A percentile compares a stretch with the other conserved stretches of the same genome.
These are phyloP conservation scores for Exophiala sideris DNA, from an alignment of 2,329 filamentous ascomycete genomes.

Conservation along the genomic window DNA sequence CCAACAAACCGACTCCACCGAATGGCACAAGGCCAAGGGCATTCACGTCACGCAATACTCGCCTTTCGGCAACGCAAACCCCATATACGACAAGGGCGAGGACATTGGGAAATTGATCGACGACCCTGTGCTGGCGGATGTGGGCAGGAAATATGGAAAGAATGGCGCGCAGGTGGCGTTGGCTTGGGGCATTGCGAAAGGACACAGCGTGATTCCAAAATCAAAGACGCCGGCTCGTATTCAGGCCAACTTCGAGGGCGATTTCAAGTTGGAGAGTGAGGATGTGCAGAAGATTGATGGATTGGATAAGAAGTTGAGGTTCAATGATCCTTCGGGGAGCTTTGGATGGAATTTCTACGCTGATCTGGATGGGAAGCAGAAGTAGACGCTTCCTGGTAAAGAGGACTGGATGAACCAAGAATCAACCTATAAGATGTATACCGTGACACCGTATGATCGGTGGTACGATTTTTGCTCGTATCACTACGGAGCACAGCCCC, in stretches of 20 bases:
- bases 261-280: slow-evolving; percentile 57
- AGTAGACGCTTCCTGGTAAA: neutral
- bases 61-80: slow-evolving; percentile 54
- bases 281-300: slow-evolving; percentile 56
- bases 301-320: slow-evolving; percentile 60
- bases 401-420: neutral
- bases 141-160: slow-evolving; percentile 54
- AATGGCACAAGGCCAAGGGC: slow-evolving; percentile 48
- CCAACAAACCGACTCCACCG: slow-evolving; percentile 48
- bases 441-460: too few relatives aligned
- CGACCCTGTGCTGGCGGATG: slow-evolving; percentile 47
- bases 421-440: too few relatives aligned
- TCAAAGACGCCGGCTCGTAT: slow-evolving; percentile 35
- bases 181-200: slow-evolving; percentile 54
- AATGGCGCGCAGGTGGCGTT: slow-evolving; percentile 51
- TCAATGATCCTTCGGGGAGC: slow-evolving; percentile 56
- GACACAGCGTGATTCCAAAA: slow-evolving; percentile 54
- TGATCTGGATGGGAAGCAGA: slow-evolving; percentile 53
- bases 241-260: slow-evolving; percentile 43
- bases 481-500: too few relatives aligned
- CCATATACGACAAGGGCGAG: slow-evolving; percentile 44
- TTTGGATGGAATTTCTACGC: slow-evolving; percentile 59
- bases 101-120: slow-evolving; percentile 51
- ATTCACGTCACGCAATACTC: slow-evolving; percentile 57
- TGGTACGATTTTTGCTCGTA: too few relatives aligned